Evolutionary conservation across 2,329 filamentous ascomycete genomes (phyloP).

Genomic region (Fragosphaeria purpurea): DNA sequence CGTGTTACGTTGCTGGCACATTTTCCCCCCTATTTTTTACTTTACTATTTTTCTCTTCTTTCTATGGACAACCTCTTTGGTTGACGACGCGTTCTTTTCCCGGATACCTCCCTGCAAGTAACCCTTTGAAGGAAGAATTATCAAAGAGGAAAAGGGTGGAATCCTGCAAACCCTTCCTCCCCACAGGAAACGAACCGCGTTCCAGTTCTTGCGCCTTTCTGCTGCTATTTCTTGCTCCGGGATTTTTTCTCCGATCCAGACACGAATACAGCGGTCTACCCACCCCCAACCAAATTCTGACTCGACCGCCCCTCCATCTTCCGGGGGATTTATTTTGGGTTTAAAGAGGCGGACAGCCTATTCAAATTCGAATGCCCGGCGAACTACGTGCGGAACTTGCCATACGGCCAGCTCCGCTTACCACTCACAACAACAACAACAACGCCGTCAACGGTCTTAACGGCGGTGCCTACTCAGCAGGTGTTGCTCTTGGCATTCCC

Average conservation of each 20-base stretch:
- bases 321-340: background rate
- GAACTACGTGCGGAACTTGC: slow-evolving; percentile 15
- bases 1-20: too few relatives aligned
- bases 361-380: slow-evolving; percentile 11
- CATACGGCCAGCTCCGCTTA: slow-evolving; percentile 15
- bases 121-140: too few relatives aligned
- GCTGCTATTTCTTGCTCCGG: too few relatives aligned
- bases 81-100: slow-evolving; percentile 1
- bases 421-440: background rate
- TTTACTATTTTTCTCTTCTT: too few relatives aligned
- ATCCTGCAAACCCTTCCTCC: too few relatives aligned
- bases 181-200: too few relatives aligned
- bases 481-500: slow-evolving; percentile 5
- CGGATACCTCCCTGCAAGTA: background rate
- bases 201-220: too few relatives aligned
- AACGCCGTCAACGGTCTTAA: slow-evolving; percentile 1
- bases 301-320: background rate
- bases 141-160: too few relatives aligned
- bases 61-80: slow-evolving; percentile 2
- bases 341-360: background rate
- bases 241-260: too few relatives aligned
- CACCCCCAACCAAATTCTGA: too few relatives aligned
- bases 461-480: slow-evolving; percentile 1
- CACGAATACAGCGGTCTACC: too few relatives aligned
- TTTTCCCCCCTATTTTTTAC: too few relatives aligned